phyloP scores from a whole-genome alignment of 805 yeast species.

The Kazachstania taianensis region DNA sequence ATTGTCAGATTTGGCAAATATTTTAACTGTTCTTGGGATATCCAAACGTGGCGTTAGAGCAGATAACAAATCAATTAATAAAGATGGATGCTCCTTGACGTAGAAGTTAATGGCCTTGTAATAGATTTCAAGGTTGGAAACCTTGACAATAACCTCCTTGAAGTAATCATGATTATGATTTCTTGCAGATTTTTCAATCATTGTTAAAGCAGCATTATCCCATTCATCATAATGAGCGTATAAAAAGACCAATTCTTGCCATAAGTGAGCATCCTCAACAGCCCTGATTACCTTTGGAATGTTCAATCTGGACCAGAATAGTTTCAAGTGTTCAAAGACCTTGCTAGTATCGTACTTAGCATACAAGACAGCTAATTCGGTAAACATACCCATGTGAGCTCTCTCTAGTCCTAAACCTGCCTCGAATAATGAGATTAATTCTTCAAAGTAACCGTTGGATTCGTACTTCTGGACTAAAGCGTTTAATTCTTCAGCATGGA shows the following conservation, averaged over 20 bases:
- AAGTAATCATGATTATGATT: conserved; percentile 90
- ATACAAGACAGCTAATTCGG: conserved; percentile 86
- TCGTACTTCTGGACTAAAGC: conserved; percentile 84
- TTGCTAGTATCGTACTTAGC: conserved; percentile 82
- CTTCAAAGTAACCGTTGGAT: conserved; percentile 81
- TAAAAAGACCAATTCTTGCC: conserved; percentile 93
- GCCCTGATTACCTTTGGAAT: conserved; percentile 95
- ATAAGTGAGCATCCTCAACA: conserved; percentile 84
- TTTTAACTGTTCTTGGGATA: conserved; percentile 86
- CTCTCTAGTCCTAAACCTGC: conserved; percentile 94
- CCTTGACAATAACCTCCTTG: conserved; percentile 91
- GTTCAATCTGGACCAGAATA: conserved; percentile 96
- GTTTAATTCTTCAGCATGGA: conserved; percentile 94
- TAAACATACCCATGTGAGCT: conserved; percentile 99
- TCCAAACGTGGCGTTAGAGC: conserved; percentile 85
- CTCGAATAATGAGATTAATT: conserved; percentile 84
- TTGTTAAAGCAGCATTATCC: conserved; percentile 95
- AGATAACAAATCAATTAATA: conserved; percentile 75
- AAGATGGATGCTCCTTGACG: conserved; percentile 82
- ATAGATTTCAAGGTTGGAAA: conserved; percentile 90
- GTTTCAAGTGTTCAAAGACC: conserved; percentile 91
- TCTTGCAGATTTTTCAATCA: conserved; percentile 89
- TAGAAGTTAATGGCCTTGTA: conserved; percentile 96
- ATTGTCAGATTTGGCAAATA: conserved; percentile 91
- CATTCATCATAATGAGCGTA: conserved; percentile 98